These are phyloP conservation scores for Pontederia crassipes DNA, from an alignment of 176 grass and related monocot species.

Conservation along the genomic window DNA sequence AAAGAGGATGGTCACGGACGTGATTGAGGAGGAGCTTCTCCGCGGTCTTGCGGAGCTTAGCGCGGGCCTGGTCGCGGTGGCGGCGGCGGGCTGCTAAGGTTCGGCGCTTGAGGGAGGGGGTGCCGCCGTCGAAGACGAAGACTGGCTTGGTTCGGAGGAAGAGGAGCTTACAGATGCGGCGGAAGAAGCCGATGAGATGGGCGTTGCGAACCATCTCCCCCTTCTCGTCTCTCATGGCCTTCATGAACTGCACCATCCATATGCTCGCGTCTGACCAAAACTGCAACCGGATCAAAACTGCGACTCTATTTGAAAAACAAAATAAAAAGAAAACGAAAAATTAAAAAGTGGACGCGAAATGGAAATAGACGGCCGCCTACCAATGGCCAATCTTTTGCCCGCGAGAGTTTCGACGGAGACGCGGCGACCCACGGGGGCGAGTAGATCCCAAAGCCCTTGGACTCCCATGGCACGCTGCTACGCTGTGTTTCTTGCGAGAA, in stretches of 20 bases:
- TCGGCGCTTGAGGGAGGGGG: conserved; percentile 66
- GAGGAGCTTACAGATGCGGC: conserved; percentile 91
- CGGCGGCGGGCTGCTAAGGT: conserved; percentile 71
- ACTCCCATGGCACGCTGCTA: conserved; percentile 47
- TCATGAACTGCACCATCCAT: conserved; percentile 99
- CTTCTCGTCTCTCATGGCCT: conserved; percentile 92
- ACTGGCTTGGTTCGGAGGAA: conserved; percentile 77
- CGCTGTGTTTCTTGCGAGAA: too few relatives aligned
- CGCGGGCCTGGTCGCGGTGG: conserved; percentile 66
- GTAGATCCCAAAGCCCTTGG: conserved; percentile 81
- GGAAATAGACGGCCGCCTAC: not conserved
- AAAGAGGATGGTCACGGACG: conserved; percentile 19
- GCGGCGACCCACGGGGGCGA: conserved; percentile 83
- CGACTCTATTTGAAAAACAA: not conserved
- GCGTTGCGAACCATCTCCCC: conserved; percentile 85
- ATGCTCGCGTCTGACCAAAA: conserved; percentile 62
- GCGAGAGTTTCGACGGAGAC: conserved; percentile 93
- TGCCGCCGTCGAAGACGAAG: conserved; percentile 83
- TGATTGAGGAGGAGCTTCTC: conserved; percentile 89
- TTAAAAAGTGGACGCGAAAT: not conserved
- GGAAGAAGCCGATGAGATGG: conserved; percentile 83
- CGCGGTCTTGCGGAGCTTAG: conserved; percentile 90
- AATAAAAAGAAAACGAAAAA: not conserved
- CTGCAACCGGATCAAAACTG: not conserved
- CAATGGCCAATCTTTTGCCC: conserved; percentile 71